These are phyloP conservation scores for Nosema bombycis DNA, from an alignment of 371 early-diverging fungal species.

Conservation along the genomic window DNA sequence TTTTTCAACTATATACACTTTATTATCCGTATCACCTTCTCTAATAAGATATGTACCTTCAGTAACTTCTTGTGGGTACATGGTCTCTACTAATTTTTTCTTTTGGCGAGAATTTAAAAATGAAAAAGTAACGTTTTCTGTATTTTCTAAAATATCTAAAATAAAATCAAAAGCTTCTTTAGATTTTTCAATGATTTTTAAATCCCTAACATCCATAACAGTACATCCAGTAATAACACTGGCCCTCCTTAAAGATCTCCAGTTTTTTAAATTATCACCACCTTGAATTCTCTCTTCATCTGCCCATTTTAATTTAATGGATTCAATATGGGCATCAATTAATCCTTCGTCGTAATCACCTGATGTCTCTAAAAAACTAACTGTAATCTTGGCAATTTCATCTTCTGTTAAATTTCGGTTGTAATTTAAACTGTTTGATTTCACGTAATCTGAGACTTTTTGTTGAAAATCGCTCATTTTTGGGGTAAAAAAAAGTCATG, in stretches of 20 bases:
- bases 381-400: neutral
- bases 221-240: constrained; percentile 7
- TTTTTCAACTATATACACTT: constrained; percentile 86
- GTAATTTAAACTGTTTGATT: neutral
- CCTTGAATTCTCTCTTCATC: neutral
- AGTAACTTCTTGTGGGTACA: constrained; percentile 41
- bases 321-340: neutral
- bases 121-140: constrained; percentile 28
- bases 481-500: too few relatives aligned
- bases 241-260: constrained; percentile 1
- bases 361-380: neutral
- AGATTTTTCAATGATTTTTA: too few relatives aligned
- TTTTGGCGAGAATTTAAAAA: constrained; percentile 56
- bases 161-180: constrained; percentile 26
- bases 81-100: constrained; percentile 56
- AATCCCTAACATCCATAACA: too few relatives aligned
- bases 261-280: neutral
- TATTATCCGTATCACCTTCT: constrained; percentile 90
- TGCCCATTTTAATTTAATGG: neutral
- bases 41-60: constrained; percentile 74
- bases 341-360: neutral
- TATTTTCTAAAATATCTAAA: neutral
- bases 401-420: neutral
- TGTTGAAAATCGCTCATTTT: too few relatives aligned
- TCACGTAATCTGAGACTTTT: neutral